phyloP scores from a whole-genome alignment of 2,329 filamentous ascomycete species.

The Colletotrichum nymphaeae region DNA sequence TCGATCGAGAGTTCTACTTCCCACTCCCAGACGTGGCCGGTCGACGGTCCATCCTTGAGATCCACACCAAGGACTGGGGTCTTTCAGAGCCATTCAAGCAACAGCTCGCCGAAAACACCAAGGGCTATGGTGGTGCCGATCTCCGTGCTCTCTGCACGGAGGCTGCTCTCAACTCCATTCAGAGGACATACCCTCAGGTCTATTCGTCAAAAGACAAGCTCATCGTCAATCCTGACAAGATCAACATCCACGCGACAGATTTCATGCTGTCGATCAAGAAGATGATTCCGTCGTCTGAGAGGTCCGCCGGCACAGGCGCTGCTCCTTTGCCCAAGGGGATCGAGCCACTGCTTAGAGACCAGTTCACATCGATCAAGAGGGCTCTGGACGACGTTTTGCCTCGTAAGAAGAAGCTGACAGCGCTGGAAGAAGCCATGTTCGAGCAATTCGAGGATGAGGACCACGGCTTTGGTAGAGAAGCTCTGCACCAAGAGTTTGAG shows the following conservation, averaged over 20 bases:
- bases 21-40: slow-evolving; percentile 86
- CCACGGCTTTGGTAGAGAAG: slow-evolving; percentile 86
- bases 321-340: slow-evolving; percentile 82
- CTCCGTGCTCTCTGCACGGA: slow-evolving; percentile 94
- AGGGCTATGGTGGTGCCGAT: slow-evolving; percentile 97
- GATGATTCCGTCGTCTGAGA: slow-evolving; percentile 93
- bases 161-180: slow-evolving; percentile 93
- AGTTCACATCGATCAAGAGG: slow-evolving; percentile 76
- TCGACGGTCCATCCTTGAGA: slow-evolving; percentile 88
- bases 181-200: slow-evolving; percentile 95
- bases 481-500: slow-evolving; percentile 82
- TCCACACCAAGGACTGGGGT: slow-evolving; percentile 95
- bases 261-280: slow-evolving; percentile 98
- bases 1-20: slow-evolving; percentile 98
- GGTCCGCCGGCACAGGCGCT: slow-evolving; percentile 87
- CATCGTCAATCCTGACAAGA: slow-evolving; percentile 85
- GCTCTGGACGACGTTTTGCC: slow-evolving; percentile 83
- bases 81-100: slow-evolving; percentile 83
- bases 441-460: slow-evolving; percentile 87
- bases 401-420: slow-evolving; percentile 86
- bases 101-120: slow-evolving; percentile 86
- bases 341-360: slow-evolving; percentile 81
- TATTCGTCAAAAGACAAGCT: slow-evolving; percentile 92
- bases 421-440: slow-evolving; percentile 92
- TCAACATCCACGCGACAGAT: slow-evolving; percentile 89